Conservation (phyloP, 352 stramenopile genomes). For the Phytophthora sojae region DNA sequence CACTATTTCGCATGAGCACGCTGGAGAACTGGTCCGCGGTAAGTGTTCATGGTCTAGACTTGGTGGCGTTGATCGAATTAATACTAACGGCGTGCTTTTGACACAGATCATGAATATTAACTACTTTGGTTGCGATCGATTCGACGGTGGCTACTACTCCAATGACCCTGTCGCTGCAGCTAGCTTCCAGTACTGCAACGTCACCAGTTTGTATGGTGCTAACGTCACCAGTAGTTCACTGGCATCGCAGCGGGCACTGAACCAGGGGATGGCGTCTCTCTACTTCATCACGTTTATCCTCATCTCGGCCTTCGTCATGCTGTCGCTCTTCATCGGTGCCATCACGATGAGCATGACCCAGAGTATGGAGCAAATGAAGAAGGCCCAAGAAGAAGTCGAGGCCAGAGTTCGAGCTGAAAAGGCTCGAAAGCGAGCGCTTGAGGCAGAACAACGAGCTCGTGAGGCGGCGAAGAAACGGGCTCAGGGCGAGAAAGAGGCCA, state of each 20-base stretch:
- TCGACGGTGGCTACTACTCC: slow-evolving; percentile 74
- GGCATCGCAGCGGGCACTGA: slow-evolving; percentile 45
- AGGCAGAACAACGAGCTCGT: slow-evolving; percentile 54
- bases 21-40: slow-evolving; percentile 86
- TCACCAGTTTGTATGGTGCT: slow-evolving; percentile 59
- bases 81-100: background rate
- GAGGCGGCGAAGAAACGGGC: slow-evolving; percentile 54
- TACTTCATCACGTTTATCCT: slow-evolving; percentile 92
- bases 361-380: slow-evolving; percentile 91
- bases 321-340: slow-evolving; percentile 91
- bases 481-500: slow-evolving; percentile 5
- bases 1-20: slow-evolving; percentile 85
- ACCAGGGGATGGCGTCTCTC: slow-evolving; percentile 63
- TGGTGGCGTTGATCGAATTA: too few relatives aligned
- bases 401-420: slow-evolving; percentile 68
- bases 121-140: slow-evolving; percentile 80
- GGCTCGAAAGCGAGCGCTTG: slow-evolving; percentile 56
- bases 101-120: slow-evolving; percentile 82
- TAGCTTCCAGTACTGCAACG: slow-evolving; percentile 71
- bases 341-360: slow-evolving; percentile 93
- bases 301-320: slow-evolving; percentile 90
- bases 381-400: slow-evolving; percentile 71
- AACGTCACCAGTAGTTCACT: slow-evolving; percentile 53
- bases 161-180: slow-evolving; percentile 39
- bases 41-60: slow-evolving; percentile 19